These are phyloP conservation scores for Ceratocystis eucalypticola DNA, from an alignment of 2,329 filamentous ascomycete genomes.

Conservation along the genomic window DNA sequence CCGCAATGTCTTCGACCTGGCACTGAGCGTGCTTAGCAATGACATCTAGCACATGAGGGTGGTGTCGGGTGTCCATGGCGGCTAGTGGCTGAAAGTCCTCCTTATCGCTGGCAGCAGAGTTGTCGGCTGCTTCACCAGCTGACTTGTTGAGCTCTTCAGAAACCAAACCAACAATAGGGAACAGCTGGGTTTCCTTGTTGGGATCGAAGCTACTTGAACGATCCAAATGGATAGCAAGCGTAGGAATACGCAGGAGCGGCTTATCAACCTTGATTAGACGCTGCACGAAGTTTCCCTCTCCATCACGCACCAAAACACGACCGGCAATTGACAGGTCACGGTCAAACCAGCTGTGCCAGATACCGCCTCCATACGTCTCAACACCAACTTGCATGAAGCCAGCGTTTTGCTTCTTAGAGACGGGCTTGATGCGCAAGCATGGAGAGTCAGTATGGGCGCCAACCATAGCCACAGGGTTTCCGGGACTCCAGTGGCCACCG, in stretches of 20 bases:
- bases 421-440: slow-evolving; percentile 81
- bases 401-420: slow-evolving; percentile 73
- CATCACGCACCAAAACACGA: slow-evolving; percentile 65
- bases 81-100: slow-evolving; percentile 60
- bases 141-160: slow-evolving; percentile 70
- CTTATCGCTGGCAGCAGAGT: slow-evolving; percentile 30
- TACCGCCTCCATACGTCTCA: slow-evolving; percentile 89
- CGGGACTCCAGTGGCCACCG: slow-evolving; percentile 78
- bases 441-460: slow-evolving; percentile 95
- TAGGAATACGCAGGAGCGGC: slow-evolving; percentile 83
- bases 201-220: slow-evolving; percentile 75
- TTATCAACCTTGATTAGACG: slow-evolving; percentile 82
- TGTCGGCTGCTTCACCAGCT: slow-evolving; percentile 29
- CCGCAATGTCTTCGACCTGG: slow-evolving; percentile 57
- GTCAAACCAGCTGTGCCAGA: slow-evolving; percentile 99
- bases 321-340: slow-evolving; percentile 85
- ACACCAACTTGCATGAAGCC: slow-evolving; percentile 92
- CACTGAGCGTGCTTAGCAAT: slow-evolving; percentile 69
- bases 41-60: slow-evolving; percentile 72
- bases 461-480: slow-evolving; percentile 83
- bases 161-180: slow-evolving; percentile 80
- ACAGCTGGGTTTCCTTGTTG: slow-evolving; percentile 94
- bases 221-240: slow-evolving; percentile 85
- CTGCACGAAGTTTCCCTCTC: slow-evolving; percentile 61
- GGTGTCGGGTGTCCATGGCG: slow-evolving; percentile 67